phyloP scores from a whole-genome alignment of 257 asterid species.

The Przewalskia tangutica region DNA sequence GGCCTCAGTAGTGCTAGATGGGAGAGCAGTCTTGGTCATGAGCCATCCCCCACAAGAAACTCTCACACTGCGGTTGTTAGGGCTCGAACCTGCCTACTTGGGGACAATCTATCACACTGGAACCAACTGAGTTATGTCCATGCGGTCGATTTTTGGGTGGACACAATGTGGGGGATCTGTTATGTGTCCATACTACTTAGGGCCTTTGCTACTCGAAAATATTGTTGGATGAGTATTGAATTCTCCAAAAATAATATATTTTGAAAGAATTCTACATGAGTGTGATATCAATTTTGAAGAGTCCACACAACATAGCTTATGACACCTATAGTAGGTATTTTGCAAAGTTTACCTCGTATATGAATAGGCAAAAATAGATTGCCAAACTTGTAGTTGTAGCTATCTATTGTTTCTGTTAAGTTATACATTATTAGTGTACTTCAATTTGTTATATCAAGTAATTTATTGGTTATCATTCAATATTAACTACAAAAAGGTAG shows the following conservation, averaged over 20 bases:
- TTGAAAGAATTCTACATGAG: not conserved
- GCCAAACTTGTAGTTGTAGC: not conserved
- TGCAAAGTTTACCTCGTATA: not conserved
- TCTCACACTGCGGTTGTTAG: too few species aligned
- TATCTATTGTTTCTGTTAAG: not conserved
- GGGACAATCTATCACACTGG: too few species aligned
- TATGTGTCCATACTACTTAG: not conserved
- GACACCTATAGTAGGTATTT: not conserved
- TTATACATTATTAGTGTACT: not conserved
- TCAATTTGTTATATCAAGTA: not conserved
- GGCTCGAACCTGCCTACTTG: too few species aligned
- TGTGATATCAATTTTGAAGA: not conserved
- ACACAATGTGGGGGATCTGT: not conserved
- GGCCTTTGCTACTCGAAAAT: not conserved
- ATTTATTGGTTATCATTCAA: not conserved
- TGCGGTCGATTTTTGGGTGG: not conserved
- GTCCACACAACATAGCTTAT: not conserved
- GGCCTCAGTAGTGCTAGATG: too few species aligned
- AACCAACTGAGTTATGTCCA: too few species aligned
- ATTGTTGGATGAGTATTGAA: rapidly evolving
- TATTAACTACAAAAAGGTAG: too few species aligned
- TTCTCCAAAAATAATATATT: not conserved
- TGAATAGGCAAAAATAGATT: not conserved
- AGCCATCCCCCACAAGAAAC: too few species aligned
- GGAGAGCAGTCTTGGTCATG: too few species aligned